Evolutionary conservation across 352 stramenopile genomes (phyloP), one percentile per base, ranked within the genome.

Genomic region (Pilasporangium apinafurcum): DNA sequence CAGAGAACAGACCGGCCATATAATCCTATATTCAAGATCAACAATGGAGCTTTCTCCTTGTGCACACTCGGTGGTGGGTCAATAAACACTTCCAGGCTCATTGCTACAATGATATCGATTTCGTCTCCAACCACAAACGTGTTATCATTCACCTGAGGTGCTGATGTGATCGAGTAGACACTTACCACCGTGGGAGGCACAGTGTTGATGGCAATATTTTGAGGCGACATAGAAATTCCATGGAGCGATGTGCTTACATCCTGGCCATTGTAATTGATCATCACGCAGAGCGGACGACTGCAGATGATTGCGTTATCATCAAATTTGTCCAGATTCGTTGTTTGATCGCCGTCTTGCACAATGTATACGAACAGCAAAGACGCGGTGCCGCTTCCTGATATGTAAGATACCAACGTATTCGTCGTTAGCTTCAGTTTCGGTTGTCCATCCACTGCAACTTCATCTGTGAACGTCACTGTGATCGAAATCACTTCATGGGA

Each of bases 61-160:
- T 88, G 83, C 3, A 56, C 68, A 38, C 51, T 84, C 4, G 73
- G 76, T 6, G 79, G 77, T 20, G 82, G 79, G 20, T 92, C 75
- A 41, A 93, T 81, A 39, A 83, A 83, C 12, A 93, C 82, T 5
- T 79, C 68, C 9, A 65, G 44, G 43, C 67, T 81, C 72, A 86
- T 88, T 33, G 86, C 57, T 1, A 93, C 62, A 24, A 93, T 53
- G 34, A 93, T 84, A 7, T 92, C 62, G 32, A 93, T 83, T 14
- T 75, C 48, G 35, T 93, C 82, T 9, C 82, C 82, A 13, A 90
- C 74, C 21, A 90, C 76, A 51, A 93, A 93, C 10, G 55, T 48
- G 14, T 75, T 69, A 10, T 37, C 50, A 25, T 93, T 93, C 27
- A 89, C 63, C 0, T 47, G 61, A 2, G 75, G 50, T 5, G 71